Conservation (phyloP, 495 filamentous ascomycete genomes). For the Gamarada debralockiae region DNA sequence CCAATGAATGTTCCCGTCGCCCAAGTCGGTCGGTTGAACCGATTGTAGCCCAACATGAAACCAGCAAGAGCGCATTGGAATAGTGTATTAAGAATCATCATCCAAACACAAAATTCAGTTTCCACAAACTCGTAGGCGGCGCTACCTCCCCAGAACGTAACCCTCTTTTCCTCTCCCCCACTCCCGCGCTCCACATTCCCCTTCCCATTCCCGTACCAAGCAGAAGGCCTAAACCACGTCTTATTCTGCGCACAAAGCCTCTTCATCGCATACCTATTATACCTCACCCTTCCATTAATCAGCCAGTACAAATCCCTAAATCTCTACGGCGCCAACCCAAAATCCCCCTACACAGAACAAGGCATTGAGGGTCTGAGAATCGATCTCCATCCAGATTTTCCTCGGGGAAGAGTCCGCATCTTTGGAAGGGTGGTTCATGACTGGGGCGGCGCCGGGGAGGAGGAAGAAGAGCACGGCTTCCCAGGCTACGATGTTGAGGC, state of each 20-base stretch:
- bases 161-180: constrained; percentile 22
- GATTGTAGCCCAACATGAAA: constrained; percentile 77
- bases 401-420: constrained; percentile 66
- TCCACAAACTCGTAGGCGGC: constrained; percentile 67
- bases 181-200: constrained; percentile 31
- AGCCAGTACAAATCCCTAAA: constrained; percentile 74
- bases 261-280: constrained; percentile 30
- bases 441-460: constrained; percentile 65
- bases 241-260: constrained; percentile 29
- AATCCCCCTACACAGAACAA: constrained; percentile 84
- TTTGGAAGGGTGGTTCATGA: constrained; percentile 72
- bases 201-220: constrained; percentile 34
- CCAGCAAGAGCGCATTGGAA: constrained; percentile 62
- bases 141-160: constrained; percentile 53
- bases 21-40: constrained; percentile 66
- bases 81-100: constrained; percentile 69
- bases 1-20: constrained; percentile 68
- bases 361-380: constrained; percentile 75
- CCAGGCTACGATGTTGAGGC: constrained; percentile 78
- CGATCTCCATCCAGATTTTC: constrained; percentile 76
- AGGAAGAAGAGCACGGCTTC: constrained; percentile 86
- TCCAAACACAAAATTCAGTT: too few relatives aligned
- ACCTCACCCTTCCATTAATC: constrained; percentile 52
- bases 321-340: constrained; percentile 78
- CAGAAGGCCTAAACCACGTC: constrained; percentile 44